phyloP scores from a whole-genome alignment of 495 filamentous ascomycete species.

The Xylaria cubensis region DNA sequence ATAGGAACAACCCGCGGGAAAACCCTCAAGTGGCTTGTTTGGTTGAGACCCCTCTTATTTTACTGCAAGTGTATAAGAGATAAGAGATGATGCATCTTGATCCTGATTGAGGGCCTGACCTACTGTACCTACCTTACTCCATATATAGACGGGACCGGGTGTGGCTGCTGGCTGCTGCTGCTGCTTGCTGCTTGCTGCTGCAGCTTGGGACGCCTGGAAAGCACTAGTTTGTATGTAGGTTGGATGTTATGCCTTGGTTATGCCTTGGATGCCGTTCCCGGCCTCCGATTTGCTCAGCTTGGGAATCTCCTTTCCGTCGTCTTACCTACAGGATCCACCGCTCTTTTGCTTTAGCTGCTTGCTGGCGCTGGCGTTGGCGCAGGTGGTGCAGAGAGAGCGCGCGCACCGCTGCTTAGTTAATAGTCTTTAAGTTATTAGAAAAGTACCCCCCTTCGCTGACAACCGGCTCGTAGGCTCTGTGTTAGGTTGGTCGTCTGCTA shows the following conservation, averaged over 20 bases:
- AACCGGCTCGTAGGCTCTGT: conserved; percentile 12
- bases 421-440: conserved; percentile 18
- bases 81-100: conserved; percentile 19
- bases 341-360: conserved; percentile 26
- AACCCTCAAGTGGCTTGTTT: not conserved
- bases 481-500: conserved; percentile 16
- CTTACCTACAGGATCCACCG: conserved; percentile 33
- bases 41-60: conserved; percentile 18
- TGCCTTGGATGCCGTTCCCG: conserved; percentile 12
- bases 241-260: conserved; percentile 24
- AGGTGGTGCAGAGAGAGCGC: not conserved
- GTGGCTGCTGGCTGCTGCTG: conserved; percentile 18
- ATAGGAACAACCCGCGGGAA: conserved; percentile 3
- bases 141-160: conserved; percentile 20
- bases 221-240: conserved; percentile 20
- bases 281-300: conserved; percentile 28
- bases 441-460: conserved; percentile 18
- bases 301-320: conserved; percentile 21
- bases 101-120: not conserved
- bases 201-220: conserved; percentile 12
- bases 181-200: conserved; percentile 22
- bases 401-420: conserved; percentile 14
- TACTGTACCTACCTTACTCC: conserved; percentile 1
- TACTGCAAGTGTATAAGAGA: conserved; percentile 17
- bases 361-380: not conserved